Base-by-base conservation (phyloP, 2,329 filamentous ascomycete species). In the Botrytis fabae region DNA sequence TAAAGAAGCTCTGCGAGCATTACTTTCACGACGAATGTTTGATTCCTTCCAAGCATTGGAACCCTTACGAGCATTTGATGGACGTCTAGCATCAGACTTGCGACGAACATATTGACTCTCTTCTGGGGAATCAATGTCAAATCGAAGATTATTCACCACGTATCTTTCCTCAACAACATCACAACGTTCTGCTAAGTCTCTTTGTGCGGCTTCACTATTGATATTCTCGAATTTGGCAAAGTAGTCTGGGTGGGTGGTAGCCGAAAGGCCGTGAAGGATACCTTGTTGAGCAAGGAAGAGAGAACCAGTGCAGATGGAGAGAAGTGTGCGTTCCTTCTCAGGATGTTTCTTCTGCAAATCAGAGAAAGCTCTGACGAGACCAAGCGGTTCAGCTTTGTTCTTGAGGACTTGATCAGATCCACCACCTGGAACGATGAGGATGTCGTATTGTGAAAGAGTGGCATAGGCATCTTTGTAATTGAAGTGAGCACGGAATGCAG, bases 81-180 rank as follows among this genome's bases (percentile, higher is more conserved):
- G 87, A 75, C 88, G 88, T 76, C 87, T 85, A 66, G 86, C 89
- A 77, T 92, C 91, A 73, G 89, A 89, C 86, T 92, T 93, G 85
- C 88, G 90, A 79, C 92, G 88, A 81, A 96, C 91, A 83, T 95
- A 95, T 46, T 92, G 92, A 83, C 93, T 95, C 82, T 94, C 91
- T 75, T 95, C 92, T 80, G 92, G 89, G 80, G 95, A 90, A 63
- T 86, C 87, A 61, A 96, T 85, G 78, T 96, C 93, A 82, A 95
- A 97, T 78, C 93, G 92, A 74, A 94, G 90, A 83, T 97, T 96
- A 86, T 97, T 97, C 82, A 97, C 93, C 32, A 97, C 93, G 81
- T 96, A 97, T 80, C 93, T 88, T 76, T 93, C 91, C 80, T 96
- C 93, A 80, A 95, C 88, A 76, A 96, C 92, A 80, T 96, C 93